Evolutionary conservation across 768 basidiomycete species (phyloP).

Genomic region (Serendipita sp.): DNA sequence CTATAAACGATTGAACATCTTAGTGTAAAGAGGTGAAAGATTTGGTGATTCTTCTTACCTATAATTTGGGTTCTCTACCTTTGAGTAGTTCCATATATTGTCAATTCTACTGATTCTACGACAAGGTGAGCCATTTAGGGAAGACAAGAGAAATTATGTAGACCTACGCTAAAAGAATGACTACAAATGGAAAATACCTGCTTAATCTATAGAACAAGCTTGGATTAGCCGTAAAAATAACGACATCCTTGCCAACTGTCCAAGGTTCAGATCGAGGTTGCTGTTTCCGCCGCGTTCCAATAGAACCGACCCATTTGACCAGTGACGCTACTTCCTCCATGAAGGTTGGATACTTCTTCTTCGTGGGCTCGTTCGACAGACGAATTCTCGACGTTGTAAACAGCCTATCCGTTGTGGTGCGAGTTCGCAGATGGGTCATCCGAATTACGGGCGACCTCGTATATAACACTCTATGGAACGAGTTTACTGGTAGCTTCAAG

Average conservation of each 20-base stretch:
- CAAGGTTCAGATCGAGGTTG: not conserved
- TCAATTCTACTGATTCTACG: not conserved
- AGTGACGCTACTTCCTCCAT: not conserved
- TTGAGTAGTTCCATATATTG: not conserved
- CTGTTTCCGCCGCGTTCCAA: not conserved
- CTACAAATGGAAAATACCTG: not conserved
- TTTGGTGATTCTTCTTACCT: not conserved
- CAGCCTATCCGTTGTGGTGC: too few relatives aligned
- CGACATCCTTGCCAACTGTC: not conserved
- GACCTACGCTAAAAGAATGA: not conserved
- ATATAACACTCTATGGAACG: too few relatives aligned
- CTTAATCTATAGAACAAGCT: not conserved
- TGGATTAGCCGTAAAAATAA: not conserved
- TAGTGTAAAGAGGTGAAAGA: not conserved
- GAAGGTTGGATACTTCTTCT: not conserved
- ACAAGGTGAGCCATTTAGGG: too few relatives aligned
- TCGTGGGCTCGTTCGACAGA: not conserved
- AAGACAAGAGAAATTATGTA: too few relatives aligned
- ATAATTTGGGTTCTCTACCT: not conserved
- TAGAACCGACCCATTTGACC: not conserved
- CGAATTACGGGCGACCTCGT: too few relatives aligned
- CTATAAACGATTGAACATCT: not conserved
- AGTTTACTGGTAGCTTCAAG: too few relatives aligned
- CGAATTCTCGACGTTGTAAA: too few relatives aligned
- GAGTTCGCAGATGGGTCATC: too few relatives aligned